These are phyloP conservation scores for Pinus tabuliformis DNA, from an alignment of 75 land plant genomes.

Conservation along the genomic window DNA sequence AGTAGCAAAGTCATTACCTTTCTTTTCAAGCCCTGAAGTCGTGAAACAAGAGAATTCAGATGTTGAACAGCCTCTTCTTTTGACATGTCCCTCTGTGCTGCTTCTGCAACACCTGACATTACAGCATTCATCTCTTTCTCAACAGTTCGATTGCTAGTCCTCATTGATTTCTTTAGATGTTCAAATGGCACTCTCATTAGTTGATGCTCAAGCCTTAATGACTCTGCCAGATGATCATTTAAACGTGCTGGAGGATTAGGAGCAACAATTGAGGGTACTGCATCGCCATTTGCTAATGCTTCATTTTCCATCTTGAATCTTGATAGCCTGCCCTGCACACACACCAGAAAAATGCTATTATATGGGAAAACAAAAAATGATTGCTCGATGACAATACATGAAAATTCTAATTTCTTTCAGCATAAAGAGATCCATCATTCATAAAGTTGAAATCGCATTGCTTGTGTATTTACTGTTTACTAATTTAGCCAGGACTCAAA, in stretches of 20 bases:
- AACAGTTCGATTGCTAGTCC: constrained; percentile 64
- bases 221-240: constrained; percentile 58
- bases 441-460: too few species aligned
- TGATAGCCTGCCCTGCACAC: too few species aligned
- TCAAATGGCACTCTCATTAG: constrained; percentile 87
- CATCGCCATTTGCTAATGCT: constrained; percentile 8
- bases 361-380: too few species aligned
- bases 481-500: too few species aligned
- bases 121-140: constrained; percentile 93
- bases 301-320: constrained; percentile 7
- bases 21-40: constrained; percentile 94
- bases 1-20: constrained; percentile 54
- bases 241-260: constrained; percentile 20
- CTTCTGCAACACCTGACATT: constrained; percentile 67
- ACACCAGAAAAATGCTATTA: too few species aligned
- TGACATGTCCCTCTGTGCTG: constrained; percentile 46
- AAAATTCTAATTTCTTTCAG: too few species aligned
- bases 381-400: too few species aligned
- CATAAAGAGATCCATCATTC: too few species aligned
- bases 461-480: too few species aligned
- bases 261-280: constrained; percentile 8
- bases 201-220: constrained; percentile 92
- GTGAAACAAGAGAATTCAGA: constrained; percentile 82
- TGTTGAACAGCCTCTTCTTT: constrained; percentile 79
- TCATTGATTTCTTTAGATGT: constrained; percentile 91